phyloP scores from a whole-genome alignment of 2,329 filamentous ascomycete species.

The Aureobasidium sp. region DNA sequence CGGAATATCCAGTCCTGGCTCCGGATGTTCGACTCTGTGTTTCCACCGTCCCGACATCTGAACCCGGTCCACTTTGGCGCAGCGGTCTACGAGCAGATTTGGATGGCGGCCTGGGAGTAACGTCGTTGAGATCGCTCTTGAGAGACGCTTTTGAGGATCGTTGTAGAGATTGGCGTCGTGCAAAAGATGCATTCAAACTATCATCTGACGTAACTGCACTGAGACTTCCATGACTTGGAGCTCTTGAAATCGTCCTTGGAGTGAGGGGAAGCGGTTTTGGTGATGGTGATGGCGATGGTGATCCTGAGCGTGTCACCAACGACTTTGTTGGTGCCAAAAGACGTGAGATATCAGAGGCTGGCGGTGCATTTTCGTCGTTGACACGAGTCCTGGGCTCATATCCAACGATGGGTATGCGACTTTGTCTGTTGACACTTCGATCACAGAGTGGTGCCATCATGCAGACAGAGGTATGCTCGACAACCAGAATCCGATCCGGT shows the following conservation, averaged over 20 bases:
- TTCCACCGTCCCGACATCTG: not conserved
- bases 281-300: slow-evolving; percentile 6
- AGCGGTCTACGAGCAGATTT: not conserved
- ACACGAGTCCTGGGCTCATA: slow-evolving; percentile 9
- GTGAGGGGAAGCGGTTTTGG: not conserved
- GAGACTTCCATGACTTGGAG: not conserved
- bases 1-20: too few relatives aligned
- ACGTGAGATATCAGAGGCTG: slow-evolving; percentile 16
- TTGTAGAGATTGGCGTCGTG: not conserved
- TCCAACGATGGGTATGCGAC: not conserved
- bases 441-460: slow-evolving; percentile 20
- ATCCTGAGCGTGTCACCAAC: slow-evolving; percentile 22
- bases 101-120: not conserved
- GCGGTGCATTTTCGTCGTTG: slow-evolving; percentile 19
- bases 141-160: not conserved
- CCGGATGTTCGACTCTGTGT: not conserved
- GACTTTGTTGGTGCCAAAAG: slow-evolving; percentile 24
- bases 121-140: not conserved
- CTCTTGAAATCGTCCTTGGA: not conserved
- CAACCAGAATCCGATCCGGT: not conserved
- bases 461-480: not conserved
- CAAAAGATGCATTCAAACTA: not conserved
- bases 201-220: not conserved
- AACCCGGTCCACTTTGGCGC: not conserved
- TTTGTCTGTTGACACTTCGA: slow-evolving; percentile 21